These are phyloP conservation scores for Fusarium succisae DNA, from an alignment of 2,329 filamentous ascomycete genomes.

Conservation along the genomic window DNA sequence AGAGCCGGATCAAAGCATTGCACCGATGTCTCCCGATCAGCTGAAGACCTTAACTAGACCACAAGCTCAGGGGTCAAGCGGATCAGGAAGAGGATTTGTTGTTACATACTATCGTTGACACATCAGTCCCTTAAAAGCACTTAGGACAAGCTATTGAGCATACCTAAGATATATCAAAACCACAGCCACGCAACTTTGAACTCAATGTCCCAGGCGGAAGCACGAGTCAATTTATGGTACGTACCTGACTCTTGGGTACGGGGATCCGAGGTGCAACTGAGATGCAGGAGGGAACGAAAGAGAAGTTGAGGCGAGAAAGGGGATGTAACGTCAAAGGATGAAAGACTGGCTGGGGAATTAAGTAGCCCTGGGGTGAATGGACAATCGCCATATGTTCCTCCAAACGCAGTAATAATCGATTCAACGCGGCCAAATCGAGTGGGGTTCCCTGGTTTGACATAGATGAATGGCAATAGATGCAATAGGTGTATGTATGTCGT, in stretches of 20 bases:
- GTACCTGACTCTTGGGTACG: background rate
- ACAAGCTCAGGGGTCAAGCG: conserved; percentile 3
- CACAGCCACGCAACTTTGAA: background rate
- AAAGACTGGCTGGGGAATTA: conserved; percentile 22
- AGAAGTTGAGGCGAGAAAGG: conserved; percentile 20
- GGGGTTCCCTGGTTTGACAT: conserved; percentile 6
- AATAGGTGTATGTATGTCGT: conserved; percentile 1
- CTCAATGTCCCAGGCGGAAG: background rate
- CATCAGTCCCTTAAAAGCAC: background rate
- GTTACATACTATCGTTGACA: background rate
- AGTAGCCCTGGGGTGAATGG: conserved; percentile 19
- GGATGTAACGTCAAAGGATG: conserved; percentile 21
- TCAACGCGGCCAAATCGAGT: background rate
- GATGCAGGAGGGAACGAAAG: conserved; percentile 9
- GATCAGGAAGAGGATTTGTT: background rate
- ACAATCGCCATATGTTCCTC: background rate
- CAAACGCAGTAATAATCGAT: background rate
- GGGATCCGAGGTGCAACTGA: conserved; percentile 5
- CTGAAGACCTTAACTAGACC: conserved; percentile 9
- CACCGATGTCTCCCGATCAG: conserved; percentile 14
- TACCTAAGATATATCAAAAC: background rate
- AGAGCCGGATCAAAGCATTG: conserved; percentile 13
- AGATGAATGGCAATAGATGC: background rate
- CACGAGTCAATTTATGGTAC: background rate
- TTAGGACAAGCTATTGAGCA: background rate